Conservation (phyloP, 768 basidiomycete genomes). For the Dendrothele bispora region DNA sequence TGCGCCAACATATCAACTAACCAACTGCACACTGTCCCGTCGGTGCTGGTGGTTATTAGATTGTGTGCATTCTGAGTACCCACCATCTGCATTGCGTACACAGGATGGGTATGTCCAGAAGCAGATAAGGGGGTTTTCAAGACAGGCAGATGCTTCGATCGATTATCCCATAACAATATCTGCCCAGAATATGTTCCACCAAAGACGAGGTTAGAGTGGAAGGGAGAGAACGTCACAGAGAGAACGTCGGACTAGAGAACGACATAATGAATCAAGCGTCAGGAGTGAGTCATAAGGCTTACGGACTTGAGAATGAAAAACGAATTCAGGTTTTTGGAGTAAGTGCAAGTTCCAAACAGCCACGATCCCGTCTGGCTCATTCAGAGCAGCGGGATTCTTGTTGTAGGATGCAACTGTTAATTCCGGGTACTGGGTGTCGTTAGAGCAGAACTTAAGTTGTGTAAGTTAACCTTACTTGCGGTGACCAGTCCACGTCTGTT, state of each 20-base stretch:
- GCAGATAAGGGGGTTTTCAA: constrained; percentile 96
- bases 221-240: constrained; percentile 95
- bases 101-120: constrained; percentile 96
- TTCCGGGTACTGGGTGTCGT: constrained; percentile 82
- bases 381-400: constrained; percentile 90
- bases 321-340: constrained; percentile 92
- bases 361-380: constrained; percentile 96
- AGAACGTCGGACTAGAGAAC: constrained; percentile 89
- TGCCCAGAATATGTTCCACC: constrained; percentile 99
- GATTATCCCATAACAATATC: constrained; percentile 96
- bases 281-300: constrained; percentile 7
- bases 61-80: constrained; percentile 99
- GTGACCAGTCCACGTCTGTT: constrained; percentile 97
- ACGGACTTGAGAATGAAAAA: constrained; percentile 95
- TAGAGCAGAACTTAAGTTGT: not conserved
- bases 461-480: constrained; percentile 59
- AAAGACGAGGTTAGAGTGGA: constrained; percentile 95
- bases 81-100: constrained; percentile 98
- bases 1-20: constrained; percentile 98
- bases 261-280: constrained; percentile 5
- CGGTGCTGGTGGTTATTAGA: constrained; percentile 93
- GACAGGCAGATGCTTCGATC: constrained; percentile 94
- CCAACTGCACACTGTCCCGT: constrained; percentile 98
- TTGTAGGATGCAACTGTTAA: constrained; percentile 96
- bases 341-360: constrained; percentile 97